Evolutionary conservation across 2,329 filamentous ascomycete genomes (phyloP), one percentile per base, ranked within the genome.

Genomic region (Fusarium sp.): DNA sequence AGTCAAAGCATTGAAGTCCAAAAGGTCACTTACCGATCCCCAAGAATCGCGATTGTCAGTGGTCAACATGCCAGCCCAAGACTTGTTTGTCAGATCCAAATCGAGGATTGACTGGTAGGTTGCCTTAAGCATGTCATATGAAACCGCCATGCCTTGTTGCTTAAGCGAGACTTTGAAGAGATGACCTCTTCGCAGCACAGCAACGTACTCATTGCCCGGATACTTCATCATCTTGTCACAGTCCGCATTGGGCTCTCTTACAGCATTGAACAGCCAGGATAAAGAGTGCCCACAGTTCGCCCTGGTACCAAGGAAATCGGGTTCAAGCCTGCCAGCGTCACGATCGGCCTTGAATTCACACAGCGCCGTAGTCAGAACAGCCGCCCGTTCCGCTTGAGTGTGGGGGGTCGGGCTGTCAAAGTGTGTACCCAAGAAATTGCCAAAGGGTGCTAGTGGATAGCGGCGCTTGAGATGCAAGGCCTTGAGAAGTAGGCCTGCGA

Each of bases 161-260:
- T 58, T 9, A 2, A 61, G 52, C 1, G 18, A 27, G 10, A 61
- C 22, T 6, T 48, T 61, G 32, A 61, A 61, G 2, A 61, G 58
- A 61, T 61, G 58, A 1, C 58, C 58, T 2, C 15, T 41, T 20
- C 58, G 58, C 15, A 61, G 4, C 5, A 61, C 58, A 2, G 58
- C 58, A 34, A 48, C 53, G 3, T 61, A 58, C 27, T 58, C 58
- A 41, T 61, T 58, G 2, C 8, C 53, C 0, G 43, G 43, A 12
- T 61, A 61, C 18, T 47, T 58, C 52, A 61, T 58, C 58, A 61
- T 61, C 20, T 58, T 61, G 25, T 61, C 58, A 47, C 58, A 60
- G 13, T 22, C 52, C 6, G 58, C 27, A 2, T 61, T 61, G 3
- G 52, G 58, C 18, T 61, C 58, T 24, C 58, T 48, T 15, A 61